Evolutionary conservation across 805 yeast genomes (phyloP).

Genomic region (Kodamaea nitidulidarum): DNA sequence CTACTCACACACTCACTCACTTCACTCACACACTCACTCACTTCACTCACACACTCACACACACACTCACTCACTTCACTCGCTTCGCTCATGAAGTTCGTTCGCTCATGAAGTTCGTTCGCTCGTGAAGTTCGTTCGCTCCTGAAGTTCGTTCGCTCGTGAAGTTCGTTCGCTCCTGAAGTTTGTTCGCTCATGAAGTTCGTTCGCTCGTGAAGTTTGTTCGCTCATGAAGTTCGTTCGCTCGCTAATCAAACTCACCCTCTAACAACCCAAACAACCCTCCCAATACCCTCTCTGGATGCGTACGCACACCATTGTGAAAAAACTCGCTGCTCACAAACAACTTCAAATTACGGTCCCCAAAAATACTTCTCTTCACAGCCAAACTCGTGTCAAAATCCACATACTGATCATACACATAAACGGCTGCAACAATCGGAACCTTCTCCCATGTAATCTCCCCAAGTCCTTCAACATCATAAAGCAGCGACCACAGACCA

Average conservation of each 20-base stretch:
- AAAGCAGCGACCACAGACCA: slow-evolving; percentile 34
- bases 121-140: too few species aligned
- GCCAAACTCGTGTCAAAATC: slow-evolving; percentile 41
- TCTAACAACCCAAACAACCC: slow-evolving; percentile 38
- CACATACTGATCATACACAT: slow-evolving; percentile 49
- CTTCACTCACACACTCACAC: too few species aligned
- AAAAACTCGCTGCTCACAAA: slow-evolving; percentile 47
- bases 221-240: too few species aligned
- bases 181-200: too few species aligned
- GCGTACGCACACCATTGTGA: slow-evolving; percentile 47
- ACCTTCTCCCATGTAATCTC: slow-evolving; percentile 28
- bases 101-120: too few species aligned
- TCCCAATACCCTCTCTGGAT: slow-evolving; percentile 37
- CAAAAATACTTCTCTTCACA: slow-evolving; percentile 28
- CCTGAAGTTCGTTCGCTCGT: too few species aligned
- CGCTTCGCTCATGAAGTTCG: too few species aligned
- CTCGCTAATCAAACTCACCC: slow-evolving; percentile 37
- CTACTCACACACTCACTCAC: neutral
- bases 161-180: too few species aligned
- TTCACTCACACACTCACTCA: neutral
- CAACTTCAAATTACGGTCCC: slow-evolving; percentile 35
- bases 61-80: too few species aligned
- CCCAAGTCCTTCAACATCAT: slow-evolving; percentile 27
- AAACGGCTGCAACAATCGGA: slow-evolving; percentile 50
- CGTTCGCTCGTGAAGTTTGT: too few species aligned